Evolutionary conservation across 2,329 filamentous ascomycete species (phyloP).

Genomic region (Leptosphaerulina australis): DNA sequence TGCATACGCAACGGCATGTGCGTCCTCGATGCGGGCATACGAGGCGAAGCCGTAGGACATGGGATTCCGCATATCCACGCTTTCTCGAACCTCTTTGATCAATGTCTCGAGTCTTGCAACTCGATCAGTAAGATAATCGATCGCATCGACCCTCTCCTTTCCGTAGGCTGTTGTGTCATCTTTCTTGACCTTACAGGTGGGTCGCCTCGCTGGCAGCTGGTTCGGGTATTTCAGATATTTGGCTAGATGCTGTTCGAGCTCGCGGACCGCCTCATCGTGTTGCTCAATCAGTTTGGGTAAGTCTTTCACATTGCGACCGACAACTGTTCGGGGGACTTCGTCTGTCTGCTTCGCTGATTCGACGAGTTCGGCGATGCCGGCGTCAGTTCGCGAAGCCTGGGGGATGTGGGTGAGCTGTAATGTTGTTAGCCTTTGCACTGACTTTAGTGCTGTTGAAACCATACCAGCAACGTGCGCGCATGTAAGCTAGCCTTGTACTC

Average conservation of each 20-base stretch:
- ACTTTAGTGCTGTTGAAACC: not conserved
- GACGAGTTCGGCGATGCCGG: slow-evolving; percentile 84
- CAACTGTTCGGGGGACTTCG: slow-evolving; percentile 75
- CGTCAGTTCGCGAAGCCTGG: slow-evolving; percentile 73
- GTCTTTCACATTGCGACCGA: slow-evolving; percentile 89
- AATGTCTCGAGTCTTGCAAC: slow-evolving; percentile 81
- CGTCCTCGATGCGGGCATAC: slow-evolving; percentile 84
- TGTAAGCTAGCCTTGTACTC: slow-evolving; percentile 90
- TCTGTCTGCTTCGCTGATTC: slow-evolving; percentile 78
- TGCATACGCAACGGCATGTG: slow-evolving; percentile 80
- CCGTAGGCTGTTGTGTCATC: slow-evolving; percentile 69
- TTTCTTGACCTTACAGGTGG: slow-evolving; percentile 78
- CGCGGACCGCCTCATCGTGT: slow-evolving; percentile 78
- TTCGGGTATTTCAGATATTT: slow-evolving; percentile 84
- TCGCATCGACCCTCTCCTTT: slow-evolving; percentile 84
- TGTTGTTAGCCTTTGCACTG: slow-evolving; percentile 2
- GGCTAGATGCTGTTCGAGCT: slow-evolving; percentile 81
- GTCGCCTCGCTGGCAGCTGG: slow-evolving; percentile 75
- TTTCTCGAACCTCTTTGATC: slow-evolving; percentile 80
- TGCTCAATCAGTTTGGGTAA: slow-evolving; percentile 83
- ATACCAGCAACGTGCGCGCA: slow-evolving; percentile 65
- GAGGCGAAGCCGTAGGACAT: slow-evolving; percentile 94
- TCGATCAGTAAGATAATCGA: slow-evolving; percentile 86
- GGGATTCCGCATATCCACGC: slow-evolving; percentile 85
- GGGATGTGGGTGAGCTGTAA: slow-evolving; percentile 80